Evolutionary conservation across 2,329 filamentous ascomycete species (phyloP), one percentile per base, ranked within the genome.

Genomic region (Sarocladium strictum): DNA sequence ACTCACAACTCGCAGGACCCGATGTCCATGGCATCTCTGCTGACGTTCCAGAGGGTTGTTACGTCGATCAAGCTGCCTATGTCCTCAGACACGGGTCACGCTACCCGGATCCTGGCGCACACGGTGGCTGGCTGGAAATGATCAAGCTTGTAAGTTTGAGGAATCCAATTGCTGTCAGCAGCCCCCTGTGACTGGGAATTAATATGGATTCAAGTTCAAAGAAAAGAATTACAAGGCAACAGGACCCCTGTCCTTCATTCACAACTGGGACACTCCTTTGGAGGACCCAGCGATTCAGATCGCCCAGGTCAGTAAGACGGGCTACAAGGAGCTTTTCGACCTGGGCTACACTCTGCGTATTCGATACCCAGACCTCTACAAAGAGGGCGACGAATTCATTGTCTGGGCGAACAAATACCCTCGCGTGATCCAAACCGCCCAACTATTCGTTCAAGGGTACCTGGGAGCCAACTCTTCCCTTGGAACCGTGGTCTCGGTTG

Each of bases 371-470:
- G 65, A 76, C 35, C 72, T 86, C 17, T 80, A 80, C 59, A 60
- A 63, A 1, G 72, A 77, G 52, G 74, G 75, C 6, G 70, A 75
- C 4, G 63, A 70, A 9, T 85, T 86, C 60, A 71, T 77, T 9
- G 76, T 84, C 6, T 88, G 82, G 81, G 77, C 82, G 17, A 88
- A 87, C 63, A 79, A 83, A 60, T 87, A 87, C 64, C 77, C 80
- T 5, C 76, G 81, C 5, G 82, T 85, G 0, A 69, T 86, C 11
- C 80, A 86, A 63, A 84, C 82, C 2, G 83, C 83, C 1, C 72
- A 79, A 53, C 73, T 82, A 45, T 87, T 87, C 58, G 72, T 83
- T 1, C 76, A 76, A 29, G 84, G 84, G 7, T 87, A 80, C 62
- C 65, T 87, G 0, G 83, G 83, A 0, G 73, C 76, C 21, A 76